Evolutionary conservation across 1,284 basidiomycete genomes (phyloP), one percentile per base, ranked within the genome.

Genomic region (Ustilago esculenta): DNA sequence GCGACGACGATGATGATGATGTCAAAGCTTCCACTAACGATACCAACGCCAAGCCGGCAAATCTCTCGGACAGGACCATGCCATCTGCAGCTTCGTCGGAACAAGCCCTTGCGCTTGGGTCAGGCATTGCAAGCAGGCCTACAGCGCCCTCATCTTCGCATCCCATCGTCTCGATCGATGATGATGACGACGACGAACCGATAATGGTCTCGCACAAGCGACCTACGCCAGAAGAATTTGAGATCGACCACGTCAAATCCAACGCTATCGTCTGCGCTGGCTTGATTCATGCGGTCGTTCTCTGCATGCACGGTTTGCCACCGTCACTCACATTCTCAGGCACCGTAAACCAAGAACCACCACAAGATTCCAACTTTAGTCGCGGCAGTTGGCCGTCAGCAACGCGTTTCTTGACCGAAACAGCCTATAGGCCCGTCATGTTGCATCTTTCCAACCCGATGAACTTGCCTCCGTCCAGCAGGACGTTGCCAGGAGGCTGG

Each of bases 251-350:
- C 29, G 37, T 54, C 36, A 52, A 51, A 33, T 67, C 60, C 10
- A 64, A 72, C 33, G 66, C 63, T 8, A 51, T 75, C 48, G 75
- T 81, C 20, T 81, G 80, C 45, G 57, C 79, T 0, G 80, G 80
- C 12, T 36, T 78, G 34, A 58, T 81, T 27, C 44, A 59, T 18
- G 72, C 73, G 14, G 61, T 67, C 11, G 74, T 81, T 20, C 54
- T 79, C 20, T 74, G 74, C 53, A 72, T 75, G 55, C 69, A 75
- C 21, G 77, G 76, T 18, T 34, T 78, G 1, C 77, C 79, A 11
- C 66, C 52, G 8, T n/a, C 50, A 5, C 54, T 73, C 24, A 70
- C 65, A 3, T 59, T 37, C 35, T 34, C 40, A 9, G 72, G 67
- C 27, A 44, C 40, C 12, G 25, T 49, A n/a, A 41, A 49, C n/a